phyloP scores from a whole-genome alignment of 2,329 filamentous ascomycete genomes.

The Blastomyces silverae region DNA sequence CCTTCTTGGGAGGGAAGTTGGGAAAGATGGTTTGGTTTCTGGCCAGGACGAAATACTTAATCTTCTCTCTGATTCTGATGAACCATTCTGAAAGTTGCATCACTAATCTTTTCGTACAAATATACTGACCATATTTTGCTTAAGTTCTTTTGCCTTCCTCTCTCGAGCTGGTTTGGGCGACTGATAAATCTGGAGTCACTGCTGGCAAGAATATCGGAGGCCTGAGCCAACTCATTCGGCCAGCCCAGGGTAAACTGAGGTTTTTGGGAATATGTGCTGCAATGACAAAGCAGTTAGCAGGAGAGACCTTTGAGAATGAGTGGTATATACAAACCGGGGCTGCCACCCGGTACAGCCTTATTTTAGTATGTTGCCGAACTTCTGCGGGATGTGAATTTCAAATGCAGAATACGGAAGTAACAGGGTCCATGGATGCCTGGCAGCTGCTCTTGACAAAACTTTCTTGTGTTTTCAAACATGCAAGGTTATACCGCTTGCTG shows the following conservation, averaged over 20 bases:
- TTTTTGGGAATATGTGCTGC: not conserved
- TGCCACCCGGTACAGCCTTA: not conserved
- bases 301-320: not conserved
- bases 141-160: not conserved
- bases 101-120: not conserved
- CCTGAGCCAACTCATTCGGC: not conserved
- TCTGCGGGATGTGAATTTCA: not conserved
- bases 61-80: conserved; percentile 21
- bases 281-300: not conserved
- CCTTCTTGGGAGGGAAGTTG: not conserved
- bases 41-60: conserved; percentile 20
- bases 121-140: conserved; percentile 8
- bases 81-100: not conserved
- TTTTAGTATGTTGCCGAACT: not conserved
- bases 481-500: not conserved
- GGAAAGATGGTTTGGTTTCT: conserved; percentile 9
- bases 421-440: not conserved
- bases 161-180: not conserved
- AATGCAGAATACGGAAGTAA: not conserved
- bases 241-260: not conserved
- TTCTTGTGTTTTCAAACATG: not conserved
- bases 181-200: not conserved
- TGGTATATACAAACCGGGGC: not conserved
- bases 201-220: not conserved
- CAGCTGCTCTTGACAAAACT: not conserved